phyloP scores from a whole-genome alignment of 306 rosid genomes.

The Castanospermum australe region DNA sequence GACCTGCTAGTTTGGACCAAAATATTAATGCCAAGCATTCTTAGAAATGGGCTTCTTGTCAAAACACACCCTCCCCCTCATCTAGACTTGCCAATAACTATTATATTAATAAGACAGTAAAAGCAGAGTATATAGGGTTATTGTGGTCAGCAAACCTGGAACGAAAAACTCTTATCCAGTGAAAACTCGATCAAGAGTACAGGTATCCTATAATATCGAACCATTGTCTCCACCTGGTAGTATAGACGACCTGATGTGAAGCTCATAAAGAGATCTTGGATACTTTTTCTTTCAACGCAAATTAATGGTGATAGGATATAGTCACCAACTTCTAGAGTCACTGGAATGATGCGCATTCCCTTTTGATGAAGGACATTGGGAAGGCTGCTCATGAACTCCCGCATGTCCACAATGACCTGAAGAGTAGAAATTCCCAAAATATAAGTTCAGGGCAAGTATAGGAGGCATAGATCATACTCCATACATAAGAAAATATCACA shows the following conservation, averaged over 20 bases:
- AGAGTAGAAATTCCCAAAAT: slow-evolving; percentile 27
- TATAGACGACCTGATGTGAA: slow-evolving; percentile 97
- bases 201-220: slow-evolving; percentile 90
- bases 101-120: not conserved
- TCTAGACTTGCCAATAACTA: not conserved
- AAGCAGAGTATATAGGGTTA: not conserved
- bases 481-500: slow-evolving; percentile 24
- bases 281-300: slow-evolving; percentile 98
- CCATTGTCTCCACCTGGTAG: slow-evolving; percentile 94
- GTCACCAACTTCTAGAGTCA: slow-evolving; percentile 97
- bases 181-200: slow-evolving; percentile 94
- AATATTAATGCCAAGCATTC: slow-evolving; percentile 4
- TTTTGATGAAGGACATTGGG: slow-evolving; percentile 96
- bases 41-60: not conserved
- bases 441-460: slow-evolving; percentile 14
- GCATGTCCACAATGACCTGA: slow-evolving; percentile 97
- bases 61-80: not conserved
- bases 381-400: slow-evolving; percentile 99
- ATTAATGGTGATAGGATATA: slow-evolving; percentile 91
- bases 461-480: slow-evolving; percentile 10
- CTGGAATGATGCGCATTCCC: slow-evolving; percentile 90
- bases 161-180: slow-evolving; percentile 94
- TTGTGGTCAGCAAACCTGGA: slow-evolving; percentile 65
- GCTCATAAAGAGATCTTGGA: slow-evolving; percentile 96
- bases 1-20: not conserved